Conservation (phyloP, 192 early-diverging fungal genomes). For the Mortierella antarctica region DNA sequence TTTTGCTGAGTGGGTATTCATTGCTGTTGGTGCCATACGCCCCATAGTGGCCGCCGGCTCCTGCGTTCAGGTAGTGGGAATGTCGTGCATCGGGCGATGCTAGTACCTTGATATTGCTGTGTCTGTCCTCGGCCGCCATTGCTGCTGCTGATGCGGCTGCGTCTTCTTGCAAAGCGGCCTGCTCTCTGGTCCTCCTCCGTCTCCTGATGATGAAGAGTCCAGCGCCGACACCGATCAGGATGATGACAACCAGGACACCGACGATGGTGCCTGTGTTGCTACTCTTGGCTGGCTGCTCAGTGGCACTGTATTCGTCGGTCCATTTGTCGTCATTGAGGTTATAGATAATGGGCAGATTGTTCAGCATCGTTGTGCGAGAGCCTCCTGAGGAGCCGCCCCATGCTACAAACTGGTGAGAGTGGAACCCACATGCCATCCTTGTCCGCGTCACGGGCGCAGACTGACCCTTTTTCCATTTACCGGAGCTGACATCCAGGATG, state of each 20-base stretch:
- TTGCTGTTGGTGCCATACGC: conserved; percentile 4
- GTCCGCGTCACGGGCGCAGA: conserved; percentile 16
- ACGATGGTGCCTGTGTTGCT: conserved; percentile 6
- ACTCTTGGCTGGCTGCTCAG: neutral
- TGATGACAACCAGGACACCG: conserved; percentile 12
- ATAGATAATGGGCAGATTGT: conserved; percentile 25
- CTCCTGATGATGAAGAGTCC: neutral
- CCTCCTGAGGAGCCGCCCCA: conserved; percentile 31
- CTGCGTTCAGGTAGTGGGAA: neutral
- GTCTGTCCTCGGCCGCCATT: neutral
- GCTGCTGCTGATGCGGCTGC: conserved; percentile 23
- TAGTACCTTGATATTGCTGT: conserved; percentile 26
- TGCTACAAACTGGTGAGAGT: conserved; percentile 34
- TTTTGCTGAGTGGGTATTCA: conserved; percentile 23
- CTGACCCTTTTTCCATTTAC: conserved; percentile 41
- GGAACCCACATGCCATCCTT: conserved; percentile 31
- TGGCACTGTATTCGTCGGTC: conserved; percentile 21
- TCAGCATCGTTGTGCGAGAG: conserved; percentile 26
- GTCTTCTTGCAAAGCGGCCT: neutral
- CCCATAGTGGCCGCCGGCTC: neutral
- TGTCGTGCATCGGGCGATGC: neutral
- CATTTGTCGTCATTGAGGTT: conserved; percentile 28
- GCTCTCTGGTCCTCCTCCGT: conserved; percentile 5
- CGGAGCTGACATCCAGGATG: conserved; percentile 31
- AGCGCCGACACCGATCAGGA: neutral